A percentile compares a stretch with the other conserved stretches of the same genome.
These are phyloP conservation scores for Starmerella riodocensis DNA, from an alignment of 805 yeast genomes.

Conservation along the genomic window DNA sequence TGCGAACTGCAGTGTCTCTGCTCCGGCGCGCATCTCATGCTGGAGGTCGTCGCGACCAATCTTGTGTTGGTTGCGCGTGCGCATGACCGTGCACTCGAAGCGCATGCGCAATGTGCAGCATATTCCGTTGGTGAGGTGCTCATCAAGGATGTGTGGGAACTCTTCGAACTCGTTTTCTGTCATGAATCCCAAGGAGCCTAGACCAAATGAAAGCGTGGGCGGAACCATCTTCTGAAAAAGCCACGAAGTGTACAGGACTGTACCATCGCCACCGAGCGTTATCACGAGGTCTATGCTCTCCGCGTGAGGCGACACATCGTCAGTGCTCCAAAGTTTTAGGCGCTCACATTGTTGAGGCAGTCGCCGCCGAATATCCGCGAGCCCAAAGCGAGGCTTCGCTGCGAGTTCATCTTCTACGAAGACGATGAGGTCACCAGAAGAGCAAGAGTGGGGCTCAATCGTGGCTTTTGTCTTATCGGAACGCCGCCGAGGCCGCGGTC, in stretches of 20 bases:
- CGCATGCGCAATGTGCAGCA: constrained; percentile 74
- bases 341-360: constrained; percentile 35
- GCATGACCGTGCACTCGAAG: constrained; percentile 58
- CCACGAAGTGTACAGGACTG: constrained; percentile 78
- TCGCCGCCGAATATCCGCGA: constrained; percentile 37
- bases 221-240: constrained; percentile 78
- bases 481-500: too few relatives aligned
- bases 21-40: constrained; percentile 36
- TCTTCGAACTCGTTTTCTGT: constrained; percentile 74
- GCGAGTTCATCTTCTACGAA: constrained; percentile 64
- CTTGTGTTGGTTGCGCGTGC: constrained; percentile 22
- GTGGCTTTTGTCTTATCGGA: not conserved
- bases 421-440: constrained; percentile 31
- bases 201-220: constrained; percentile 75
- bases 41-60: constrained; percentile 25
- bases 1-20: constrained; percentile 13
- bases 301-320: constrained; percentile 31
- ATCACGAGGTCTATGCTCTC: constrained; percentile 59
- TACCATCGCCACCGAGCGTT: constrained; percentile 95
- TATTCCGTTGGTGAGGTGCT: constrained; percentile 57
- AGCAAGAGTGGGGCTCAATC: constrained; percentile 6
- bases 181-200: constrained; percentile 86
- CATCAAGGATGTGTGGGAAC: constrained; percentile 44
- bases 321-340: constrained; percentile 58
- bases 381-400: constrained; percentile 50